phyloP scores from a whole-genome alignment of 2,329 filamentous ascomycete genomes.

The Verticillium zaregamsianum region DNA sequence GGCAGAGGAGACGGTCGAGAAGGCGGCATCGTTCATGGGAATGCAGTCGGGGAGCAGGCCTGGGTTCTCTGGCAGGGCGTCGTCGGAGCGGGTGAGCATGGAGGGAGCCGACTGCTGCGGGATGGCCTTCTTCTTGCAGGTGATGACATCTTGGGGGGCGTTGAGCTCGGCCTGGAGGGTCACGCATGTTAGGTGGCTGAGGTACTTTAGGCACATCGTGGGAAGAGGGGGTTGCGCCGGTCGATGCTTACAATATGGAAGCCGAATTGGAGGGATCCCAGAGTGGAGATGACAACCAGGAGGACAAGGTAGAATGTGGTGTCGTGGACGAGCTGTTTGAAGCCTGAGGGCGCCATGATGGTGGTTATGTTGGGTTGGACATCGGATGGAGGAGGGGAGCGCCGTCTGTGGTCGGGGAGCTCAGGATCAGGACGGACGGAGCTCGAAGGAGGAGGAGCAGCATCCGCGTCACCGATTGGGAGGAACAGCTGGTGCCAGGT shows the following conservation, averaged over 20 bases:
- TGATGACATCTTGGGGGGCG: constrained; percentile 89
- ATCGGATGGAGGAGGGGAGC: not conserved
- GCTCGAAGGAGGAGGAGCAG: not conserved
- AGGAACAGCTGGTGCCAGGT: not conserved
- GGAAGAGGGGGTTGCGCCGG: not conserved
- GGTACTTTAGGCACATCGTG: not conserved
- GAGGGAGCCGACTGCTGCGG: constrained; percentile 16
- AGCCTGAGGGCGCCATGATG: constrained; percentile 26
- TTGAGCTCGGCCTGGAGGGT: constrained; percentile 78
- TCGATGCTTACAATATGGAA: constrained; percentile 72
- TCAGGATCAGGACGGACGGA: not conserved
- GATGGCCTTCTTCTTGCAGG: constrained; percentile 61
- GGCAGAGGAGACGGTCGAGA: constrained; percentile 83
- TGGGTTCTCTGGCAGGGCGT: constrained; percentile 13
- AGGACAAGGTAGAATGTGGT: constrained; percentile 76
- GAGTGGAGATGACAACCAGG: constrained; percentile 69
- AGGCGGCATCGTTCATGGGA: constrained; percentile 75
- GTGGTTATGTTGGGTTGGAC: not conserved
- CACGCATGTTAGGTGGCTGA: not conserved
- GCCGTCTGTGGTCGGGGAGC: not conserved
- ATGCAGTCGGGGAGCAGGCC: constrained; percentile 70
- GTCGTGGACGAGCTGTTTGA: constrained; percentile 38
- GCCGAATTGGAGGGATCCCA: constrained; percentile 90
- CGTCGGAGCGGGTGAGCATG: constrained; percentile 21
- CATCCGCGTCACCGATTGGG: not conserved